phyloP scores from a whole-genome alignment of 148 eudicot species.

The Tetragonia tetragonoides region DNA sequence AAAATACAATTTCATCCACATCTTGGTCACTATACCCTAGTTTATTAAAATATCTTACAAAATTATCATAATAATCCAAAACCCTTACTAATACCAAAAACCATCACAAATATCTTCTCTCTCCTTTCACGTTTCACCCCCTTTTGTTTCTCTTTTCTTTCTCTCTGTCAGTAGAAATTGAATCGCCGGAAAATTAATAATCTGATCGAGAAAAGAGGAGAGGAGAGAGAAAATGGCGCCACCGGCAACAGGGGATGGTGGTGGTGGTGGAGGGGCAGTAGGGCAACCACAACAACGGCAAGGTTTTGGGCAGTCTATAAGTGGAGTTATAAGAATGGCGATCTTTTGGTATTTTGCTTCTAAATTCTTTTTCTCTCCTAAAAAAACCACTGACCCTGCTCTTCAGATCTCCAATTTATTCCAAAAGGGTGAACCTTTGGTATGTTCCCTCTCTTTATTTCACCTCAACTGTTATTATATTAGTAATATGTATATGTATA shows the following conservation, averaged over 20 bases:
- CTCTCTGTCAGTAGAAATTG: background rate
- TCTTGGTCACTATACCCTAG: too few relatives aligned
- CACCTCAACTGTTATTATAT: background rate
- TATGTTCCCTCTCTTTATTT: constrained; percentile 24
- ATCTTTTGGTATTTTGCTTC: constrained; percentile 93
- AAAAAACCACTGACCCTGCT: constrained; percentile 52
- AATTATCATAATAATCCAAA: too few relatives aligned
- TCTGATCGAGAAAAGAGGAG: background rate
- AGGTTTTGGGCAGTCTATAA: constrained; percentile 53
- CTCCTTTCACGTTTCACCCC: background rate
- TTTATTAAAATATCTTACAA: too few relatives aligned
- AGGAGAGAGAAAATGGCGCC: constrained; percentile 47
- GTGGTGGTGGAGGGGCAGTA: constrained; percentile 37
- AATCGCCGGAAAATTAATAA: background rate
- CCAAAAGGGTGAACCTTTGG: constrained; percentile 73
- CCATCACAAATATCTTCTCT: too few relatives aligned
- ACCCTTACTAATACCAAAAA: too few relatives aligned
- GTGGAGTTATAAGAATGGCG: constrained; percentile 71
- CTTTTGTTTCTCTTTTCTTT: background rate
- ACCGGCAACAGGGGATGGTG: constrained; percentile 46
- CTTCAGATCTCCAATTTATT: constrained; percentile 80
- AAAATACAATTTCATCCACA: too few relatives aligned
- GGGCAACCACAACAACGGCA: constrained; percentile 40
- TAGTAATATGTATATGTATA: background rate
- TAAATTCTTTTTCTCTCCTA: constrained; percentile 69